Evolutionary conservation across 805 yeast genomes (phyloP), one percentile per base, ranked within the genome.

Genomic region (Starmerella bacillaris): DNA sequence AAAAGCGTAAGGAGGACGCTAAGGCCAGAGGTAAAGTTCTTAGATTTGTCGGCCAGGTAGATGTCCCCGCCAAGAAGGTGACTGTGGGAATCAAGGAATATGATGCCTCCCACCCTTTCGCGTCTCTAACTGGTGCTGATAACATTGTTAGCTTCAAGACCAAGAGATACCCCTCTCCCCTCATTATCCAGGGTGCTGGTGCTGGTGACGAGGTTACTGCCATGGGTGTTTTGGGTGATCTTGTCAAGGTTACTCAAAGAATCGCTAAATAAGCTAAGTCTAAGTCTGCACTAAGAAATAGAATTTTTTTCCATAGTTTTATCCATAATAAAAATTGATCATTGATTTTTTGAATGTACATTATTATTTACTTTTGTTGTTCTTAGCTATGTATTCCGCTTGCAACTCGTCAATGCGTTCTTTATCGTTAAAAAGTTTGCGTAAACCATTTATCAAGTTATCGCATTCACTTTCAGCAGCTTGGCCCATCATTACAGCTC

Each of bases 131-230:
- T 63, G 98, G 98, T 34, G 79, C 94, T 42, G 96, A 89, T 57
- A 89, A 89, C 54, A 94, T 89, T 40, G 76, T 89, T 42, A 74
- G 95, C 17, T 78, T 89, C 61, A 75, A 74, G 57, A 77, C 95
- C 21, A 74, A 79, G 55, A 78, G 99, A 63, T 89, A 89, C 60
- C 70, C 76, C 27, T 82, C 80, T 59, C 98, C 98, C 36, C 67
- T 89, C 55, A 76, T 89, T 43, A 69, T 89, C 50, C 98, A 89
- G 67, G 99, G 99, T 60, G 98, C 99, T 21, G 99, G 65, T 49
- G 70, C 93, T 49, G 89, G 92, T 52, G 74, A 74, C 31, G 78
- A 62, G 14, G 79, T 74, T 31, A 72, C 78, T 21, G 78, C 79
- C 40, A 74, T 76, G 49, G 99, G 98, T 59, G 95, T 89, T 30